Percentiles rank a stretch among this genome's conserved stretches.
These are phyloP conservation scores for Fomitopsis pinicola DNA, from an alignment of 1,284 basidiomycete species.

Conservation along the genomic window DNA sequence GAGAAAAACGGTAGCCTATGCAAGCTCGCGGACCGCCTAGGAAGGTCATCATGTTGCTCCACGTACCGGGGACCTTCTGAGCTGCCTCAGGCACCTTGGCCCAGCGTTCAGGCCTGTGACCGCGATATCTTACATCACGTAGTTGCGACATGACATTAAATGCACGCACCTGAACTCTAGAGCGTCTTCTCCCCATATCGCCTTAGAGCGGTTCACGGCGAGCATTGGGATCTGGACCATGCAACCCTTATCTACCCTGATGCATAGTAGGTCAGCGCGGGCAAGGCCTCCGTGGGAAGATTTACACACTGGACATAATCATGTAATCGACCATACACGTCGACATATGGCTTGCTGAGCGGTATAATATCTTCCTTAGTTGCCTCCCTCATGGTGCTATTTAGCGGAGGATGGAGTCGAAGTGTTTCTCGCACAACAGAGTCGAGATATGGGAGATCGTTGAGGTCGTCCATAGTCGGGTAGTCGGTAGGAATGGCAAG, in stretches of 20 bases:
- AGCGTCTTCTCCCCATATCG: constrained; percentile 6
- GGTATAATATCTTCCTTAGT: constrained; percentile 44
- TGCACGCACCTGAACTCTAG: constrained; percentile 1
- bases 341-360: constrained; percentile 23
- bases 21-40: constrained; percentile 56
- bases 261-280: not conserved
- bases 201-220: constrained; percentile 7
- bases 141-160: not conserved
- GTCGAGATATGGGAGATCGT: constrained; percentile 57
- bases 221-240: constrained; percentile 42
- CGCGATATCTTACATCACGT: not conserved
- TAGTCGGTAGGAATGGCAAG: constrained; percentile 30
- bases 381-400: constrained; percentile 46
- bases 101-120: constrained; percentile 56
- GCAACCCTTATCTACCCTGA: constrained; percentile 41
- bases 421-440: constrained; percentile 70
- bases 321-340: constrained; percentile 22
- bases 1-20: constrained; percentile 68
- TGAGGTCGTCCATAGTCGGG: constrained; percentile 27
- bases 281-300: not conserved
- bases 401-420: constrained; percentile 62
- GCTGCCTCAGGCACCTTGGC: constrained; percentile 40
- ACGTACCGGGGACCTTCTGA: constrained; percentile 50
- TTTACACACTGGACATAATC: constrained; percentile 21
- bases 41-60: constrained; percentile 58